These are phyloP conservation scores for Epichloe sibirici DNA, from an alignment of 2,329 filamentous ascomycete species.

Conservation along the genomic window DNA sequence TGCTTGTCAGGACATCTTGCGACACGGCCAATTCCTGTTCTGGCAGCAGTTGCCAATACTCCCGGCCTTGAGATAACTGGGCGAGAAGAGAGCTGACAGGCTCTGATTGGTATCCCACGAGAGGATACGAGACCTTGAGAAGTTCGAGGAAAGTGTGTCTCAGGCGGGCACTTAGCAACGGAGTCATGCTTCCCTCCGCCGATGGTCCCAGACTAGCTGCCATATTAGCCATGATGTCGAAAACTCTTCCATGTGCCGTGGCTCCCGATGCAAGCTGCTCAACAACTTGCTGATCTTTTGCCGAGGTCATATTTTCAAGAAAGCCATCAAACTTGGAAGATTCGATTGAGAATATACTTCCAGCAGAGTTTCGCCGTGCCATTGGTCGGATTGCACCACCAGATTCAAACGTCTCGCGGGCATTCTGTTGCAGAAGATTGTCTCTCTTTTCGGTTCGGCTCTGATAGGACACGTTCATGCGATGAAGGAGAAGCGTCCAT, in stretches of 20 bases:
- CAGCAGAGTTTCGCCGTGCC: conserved; percentile 45
- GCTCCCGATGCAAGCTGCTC: conserved; percentile 37
- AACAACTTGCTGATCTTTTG: conserved; percentile 39
- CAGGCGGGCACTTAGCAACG: conserved; percentile 48
- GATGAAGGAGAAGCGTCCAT: conserved; percentile 67
- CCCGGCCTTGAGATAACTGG: conserved; percentile 43
- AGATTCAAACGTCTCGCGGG: conserved; percentile 43
- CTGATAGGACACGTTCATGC: conserved; percentile 52
- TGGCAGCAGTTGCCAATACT: conserved; percentile 40
- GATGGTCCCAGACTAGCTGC: conserved; percentile 33
- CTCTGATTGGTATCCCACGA: conserved; percentile 62
- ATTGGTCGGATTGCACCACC: conserved; percentile 27
- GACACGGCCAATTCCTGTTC: conserved; percentile 18
- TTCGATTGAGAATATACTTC: conserved; percentile 50
- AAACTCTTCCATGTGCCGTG: conserved; percentile 38
- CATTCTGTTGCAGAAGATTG: conserved; percentile 44
- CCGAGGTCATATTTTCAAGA: conserved; percentile 34
- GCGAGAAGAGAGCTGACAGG: conserved; percentile 54
- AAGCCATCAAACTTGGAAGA: conserved; percentile 47
- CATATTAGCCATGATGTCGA: conserved; percentile 41
- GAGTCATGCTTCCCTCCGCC: conserved; percentile 34
- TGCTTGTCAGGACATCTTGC: conserved; percentile 22
- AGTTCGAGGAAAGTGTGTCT: conserved; percentile 57
- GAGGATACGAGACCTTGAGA: conserved; percentile 51
- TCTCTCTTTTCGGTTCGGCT: conserved; percentile 49